Percentiles rank a stretch among this genome's conserved stretches.
Conservation (phyloP, 2,329 filamentous ascomycete species). For the Aspergillus intermedius region DNA sequence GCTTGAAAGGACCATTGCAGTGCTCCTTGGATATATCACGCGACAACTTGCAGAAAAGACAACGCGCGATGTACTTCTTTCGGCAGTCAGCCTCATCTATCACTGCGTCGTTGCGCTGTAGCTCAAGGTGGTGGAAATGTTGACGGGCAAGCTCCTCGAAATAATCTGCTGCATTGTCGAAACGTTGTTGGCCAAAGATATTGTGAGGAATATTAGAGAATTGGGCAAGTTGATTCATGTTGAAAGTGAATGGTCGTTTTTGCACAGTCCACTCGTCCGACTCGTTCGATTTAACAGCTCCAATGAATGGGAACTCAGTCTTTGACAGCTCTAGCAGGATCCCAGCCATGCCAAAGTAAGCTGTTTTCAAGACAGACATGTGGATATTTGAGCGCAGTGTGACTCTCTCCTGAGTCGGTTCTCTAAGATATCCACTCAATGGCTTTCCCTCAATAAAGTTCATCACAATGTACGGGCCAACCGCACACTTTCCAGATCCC, state of each 20-base stretch:
- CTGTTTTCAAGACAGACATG: slow-evolving; percentile 12
- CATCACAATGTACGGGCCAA: slow-evolving; percentile 21
- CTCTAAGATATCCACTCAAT: slow-evolving; percentile 17
- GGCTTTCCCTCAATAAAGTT: slow-evolving; percentile 18
- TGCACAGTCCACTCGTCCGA: slow-evolving; percentile 9
- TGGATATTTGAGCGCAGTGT: slow-evolving; percentile 13
- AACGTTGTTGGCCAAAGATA: slow-evolving; percentile 11
- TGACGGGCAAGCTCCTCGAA: slow-evolving; percentile 19
- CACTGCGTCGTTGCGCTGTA: slow-evolving; percentile 22
- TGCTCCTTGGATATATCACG: slow-evolving; percentile 1
- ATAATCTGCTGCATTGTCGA: slow-evolving; percentile 19
- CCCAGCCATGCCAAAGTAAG: slow-evolving; percentile 18
- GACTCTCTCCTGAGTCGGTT: slow-evolving; percentile 9
- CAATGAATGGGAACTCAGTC: too few relatives aligned
- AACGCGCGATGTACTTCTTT: slow-evolving; percentile 1
- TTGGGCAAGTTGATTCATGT: slow-evolving; percentile 23
- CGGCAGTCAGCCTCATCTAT: not conserved
- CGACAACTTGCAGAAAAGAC: slow-evolving; percentile 1
- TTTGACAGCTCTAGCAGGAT: slow-evolving; percentile 21
- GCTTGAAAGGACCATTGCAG: too few relatives aligned
- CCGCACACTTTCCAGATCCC: slow-evolving; percentile 14
- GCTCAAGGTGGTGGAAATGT: slow-evolving; percentile 20
- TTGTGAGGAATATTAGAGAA: slow-evolving; percentile 14
- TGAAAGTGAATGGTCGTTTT: slow-evolving; percentile 18
- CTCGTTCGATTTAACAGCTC: slow-evolving; percentile 11